phyloP scores from a whole-genome alignment of 192 early-diverging fungal species.

The Backusella sp. region DNA sequence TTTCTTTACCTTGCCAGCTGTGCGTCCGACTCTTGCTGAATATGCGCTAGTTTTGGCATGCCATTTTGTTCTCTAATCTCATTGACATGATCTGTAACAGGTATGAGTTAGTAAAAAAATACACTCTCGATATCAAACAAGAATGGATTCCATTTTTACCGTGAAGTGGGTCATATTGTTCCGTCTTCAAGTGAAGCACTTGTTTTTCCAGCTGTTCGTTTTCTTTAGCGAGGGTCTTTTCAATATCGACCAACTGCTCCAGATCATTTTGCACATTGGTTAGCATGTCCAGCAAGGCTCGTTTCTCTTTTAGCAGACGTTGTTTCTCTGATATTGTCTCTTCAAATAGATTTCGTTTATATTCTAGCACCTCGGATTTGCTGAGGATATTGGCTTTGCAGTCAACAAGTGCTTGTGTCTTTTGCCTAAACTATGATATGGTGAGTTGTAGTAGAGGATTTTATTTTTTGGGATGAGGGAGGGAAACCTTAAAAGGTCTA shows the following conservation, averaged over 20 bases:
- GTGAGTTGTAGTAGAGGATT: background rate
- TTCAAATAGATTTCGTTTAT: conserved; percentile 30
- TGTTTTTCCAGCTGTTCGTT: conserved; percentile 25
- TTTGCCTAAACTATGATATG: conserved; percentile 14
- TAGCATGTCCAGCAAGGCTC: conserved; percentile 30
- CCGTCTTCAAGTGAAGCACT: conserved; percentile 12
- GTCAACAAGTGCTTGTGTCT: conserved; percentile 30
- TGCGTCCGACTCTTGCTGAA: conserved; percentile 38
- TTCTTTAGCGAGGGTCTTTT: conserved; percentile 26
- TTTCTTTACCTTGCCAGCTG: conserved; percentile 30
- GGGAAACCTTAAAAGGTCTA: conserved; percentile 1
- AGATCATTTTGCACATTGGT: conserved; percentile 35
- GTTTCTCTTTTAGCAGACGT: conserved; percentile 26
- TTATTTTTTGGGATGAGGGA: background rate
- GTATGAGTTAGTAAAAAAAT: background rate
- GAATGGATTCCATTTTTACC: conserved; percentile 17
- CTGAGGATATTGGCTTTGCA: conserved; percentile 25
- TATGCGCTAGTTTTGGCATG: conserved; percentile 26
- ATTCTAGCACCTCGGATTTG: conserved; percentile 24
- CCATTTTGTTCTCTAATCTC: conserved; percentile 21
- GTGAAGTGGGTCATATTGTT: conserved; percentile 36
- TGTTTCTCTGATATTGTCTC: conserved; percentile 31
- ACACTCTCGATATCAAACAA: background rate
- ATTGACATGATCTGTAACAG: conserved; percentile 30
- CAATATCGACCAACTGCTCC: conserved; percentile 28